Base-by-base conservation (phyloP, 2,329 filamentous ascomycete species). In the Aspergillus ochraceus region DNA sequence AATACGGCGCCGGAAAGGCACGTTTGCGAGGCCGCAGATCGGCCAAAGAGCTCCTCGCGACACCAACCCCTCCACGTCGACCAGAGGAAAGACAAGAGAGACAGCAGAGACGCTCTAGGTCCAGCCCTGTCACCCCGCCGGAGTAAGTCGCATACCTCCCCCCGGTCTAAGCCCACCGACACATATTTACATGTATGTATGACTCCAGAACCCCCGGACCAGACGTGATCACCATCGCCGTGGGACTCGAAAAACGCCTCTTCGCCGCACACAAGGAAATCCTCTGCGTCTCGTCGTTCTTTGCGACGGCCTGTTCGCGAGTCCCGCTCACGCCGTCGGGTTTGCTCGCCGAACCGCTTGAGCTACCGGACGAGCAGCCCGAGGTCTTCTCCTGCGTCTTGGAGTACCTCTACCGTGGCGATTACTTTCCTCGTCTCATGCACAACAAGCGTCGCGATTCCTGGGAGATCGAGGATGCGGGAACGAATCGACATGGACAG, bases 251-350 rank as follows among this genome's bases (percentile, higher is more conserved):
- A 66, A 88, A 92, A 74, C 87, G 93, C 22, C 88, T 97, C 67
- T 97, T 97, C 72, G 93, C 93, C 42, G 92, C 92, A 6, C 93
- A 97, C 75, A 91, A 96, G 80, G 90, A 95, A 66, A 85, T 96
- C 62, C 87, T 97, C 60, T 85, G 83, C 73, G 80, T 84, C 57
- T 95, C 91, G 11, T 87, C 91, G 8, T 96, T 89, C 83, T 96
- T 97, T 78, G 82, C 86, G 61, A 79, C 85, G 53, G 82, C 84
- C 49, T 85, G 88, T 64, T 83, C 84, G 58, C 64, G 86, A 89
- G 70, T 89, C 85, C 80, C 84, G 42, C 64, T 58, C 9, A 60
- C 64, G 12, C 77, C 80, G 17, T 73, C 75, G 52, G 82, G 81
- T 20, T 8, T 42, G 14, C 36, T 72, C 92, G 91, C 78, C 88